Base-by-base conservation (phyloP, 2,329 filamentous ascomycete genomes). In the Pestalotiopsis sp. region DNA sequence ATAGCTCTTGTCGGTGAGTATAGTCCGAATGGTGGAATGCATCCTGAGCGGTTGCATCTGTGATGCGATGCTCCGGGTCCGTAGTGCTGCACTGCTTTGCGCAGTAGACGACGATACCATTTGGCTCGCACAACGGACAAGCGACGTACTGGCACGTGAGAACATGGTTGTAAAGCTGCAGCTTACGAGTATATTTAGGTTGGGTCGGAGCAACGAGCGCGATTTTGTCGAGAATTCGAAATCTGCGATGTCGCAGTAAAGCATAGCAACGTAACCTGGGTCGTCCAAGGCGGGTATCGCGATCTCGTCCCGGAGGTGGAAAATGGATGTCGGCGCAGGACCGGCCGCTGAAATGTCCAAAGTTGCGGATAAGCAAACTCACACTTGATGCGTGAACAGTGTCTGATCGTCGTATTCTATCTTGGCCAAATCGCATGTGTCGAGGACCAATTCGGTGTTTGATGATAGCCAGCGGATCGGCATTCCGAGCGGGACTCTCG, bases 1-100 rank as follows among this genome's bases (percentile, higher is more conserved):
- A 62, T 62, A 62, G 30, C 59, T 62, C 20, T 62, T 62, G 1
- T 40, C n/a, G 4, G 59, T 62, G 11, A 62, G 38, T 20, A 62
- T 44, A 20, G 35, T 62, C 13, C 22, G 17, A 44, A 62, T 44
- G 0, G 35, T 39, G 5, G 59, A 62, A 9, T 38, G 17, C 59
- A 62, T 62, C n/a, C 59, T 62, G 35, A 22, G 3, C 20, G 59
- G 59, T 13, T 6, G 35, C 2, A 14, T 17, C 11, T 58, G 56
- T 58, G 56, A 58, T 17, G 56, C 56, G 0, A 4, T 35, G 6
- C 26, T 26, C 56, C 11, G 11, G 2, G 22, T 14, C 17, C 24
- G 24, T 58, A n/a, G 22, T 26, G 26, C 17, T 58, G 10, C 22
- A 17, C 56, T 14, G 17, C 56, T 58, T 58, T 58, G 56, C 56